Evolutionary conservation across 2,329 filamentous ascomycete species (phyloP), one percentile per base, ranked within the genome.

Genomic region (Esteya vermicola): DNA sequence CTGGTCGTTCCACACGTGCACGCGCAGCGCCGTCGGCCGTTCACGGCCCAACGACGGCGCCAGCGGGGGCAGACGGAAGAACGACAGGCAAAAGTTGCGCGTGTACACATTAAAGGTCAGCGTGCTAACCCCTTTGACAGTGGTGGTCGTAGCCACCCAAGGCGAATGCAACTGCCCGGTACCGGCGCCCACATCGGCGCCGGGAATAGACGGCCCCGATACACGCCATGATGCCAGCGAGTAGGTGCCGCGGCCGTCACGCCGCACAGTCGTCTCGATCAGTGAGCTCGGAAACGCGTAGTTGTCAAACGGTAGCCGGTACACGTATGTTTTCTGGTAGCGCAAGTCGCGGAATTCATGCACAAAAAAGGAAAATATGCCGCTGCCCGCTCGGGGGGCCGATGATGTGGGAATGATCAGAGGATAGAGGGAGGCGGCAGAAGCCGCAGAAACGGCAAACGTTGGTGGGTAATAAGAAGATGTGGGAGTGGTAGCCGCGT

Each of bases 1-100:
- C 47, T 47, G 45, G 41, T 43, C 46, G 41, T 48, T 44, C 47
- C 47, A 49, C 18, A 47, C 33, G 26, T 46, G 45, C 34, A 42
- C 30, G 10, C n/a, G 33, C 20, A 43, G 37, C 12, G 23, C 6
- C 19, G 33, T 23, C 6, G 14, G 30, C 19, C 22, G 23, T 14
- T 35, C 38, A 13, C 23, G 22, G 33, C 33, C 26, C 8, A 28
- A n/a, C 8, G 33, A 16, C 5, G 42, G 36, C 16, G 36, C 16
- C 22, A 35, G 32, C 25, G 32, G 42, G 30, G 43, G 43, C 27
- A 48, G 38, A 13, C 18, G 37, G 32, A 42, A 47, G 20, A 30
- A 44, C 1, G 45, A 42, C 14, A 19, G 10, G 14, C 30, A 18
- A 25, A 49, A 49, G 3, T 22, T 31, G 18, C 33, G 27, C 3